Base-by-base conservation (phyloP, 2,329 filamentous ascomycete genomes). In the Calonectria pseudoreteaudii region DNA sequence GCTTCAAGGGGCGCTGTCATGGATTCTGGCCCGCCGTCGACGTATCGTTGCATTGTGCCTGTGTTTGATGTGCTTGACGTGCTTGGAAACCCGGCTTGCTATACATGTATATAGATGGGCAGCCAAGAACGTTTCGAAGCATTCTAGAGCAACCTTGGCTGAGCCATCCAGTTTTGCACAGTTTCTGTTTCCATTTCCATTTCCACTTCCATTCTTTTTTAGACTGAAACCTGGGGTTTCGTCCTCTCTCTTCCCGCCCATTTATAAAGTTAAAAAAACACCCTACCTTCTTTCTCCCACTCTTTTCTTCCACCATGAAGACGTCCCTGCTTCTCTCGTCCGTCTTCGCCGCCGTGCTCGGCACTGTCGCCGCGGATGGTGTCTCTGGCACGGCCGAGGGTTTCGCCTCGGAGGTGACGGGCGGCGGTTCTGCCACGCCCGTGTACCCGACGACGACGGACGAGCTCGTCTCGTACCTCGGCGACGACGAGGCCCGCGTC, bases 381-480 rank as follows among this genome's bases (percentile, higher is more conserved):
- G 85, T 86, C 23, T 78, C 79, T 28, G 85, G 85, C 64, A 74
- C 83, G n/a, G 83, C 86, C 18, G 83, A 87, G 74, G 86, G 86
- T 10, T 87, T 87, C 75, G 85, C 84, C 64, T 83, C 84, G 72
- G 89, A 90, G 64, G 89, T 90, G 34, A 93, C 91, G 23, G 91
- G 91, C 47, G 91, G 91, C 79, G 91, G 90, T 68, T 86, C 78
- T 73, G 90, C 89, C 28, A 83, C 86, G 11, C 82, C 89, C 34
- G 89, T 89, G 23, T 89, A 90, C 77, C 91, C 91, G 16, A 85
- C 81, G 23, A 89, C 86, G 64, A 91, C 83, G 52, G 86, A 84
- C 30, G 86, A 93, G 87, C 88, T 93, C 60, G 88, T 89, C 81
- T 87, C 85, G 49, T 93, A 92, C 84, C 88, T 93, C 7, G 85